These are phyloP conservation scores for Thelonectria olida DNA, from an alignment of 2,329 filamentous ascomycete genomes.

Conservation along the genomic window DNA sequence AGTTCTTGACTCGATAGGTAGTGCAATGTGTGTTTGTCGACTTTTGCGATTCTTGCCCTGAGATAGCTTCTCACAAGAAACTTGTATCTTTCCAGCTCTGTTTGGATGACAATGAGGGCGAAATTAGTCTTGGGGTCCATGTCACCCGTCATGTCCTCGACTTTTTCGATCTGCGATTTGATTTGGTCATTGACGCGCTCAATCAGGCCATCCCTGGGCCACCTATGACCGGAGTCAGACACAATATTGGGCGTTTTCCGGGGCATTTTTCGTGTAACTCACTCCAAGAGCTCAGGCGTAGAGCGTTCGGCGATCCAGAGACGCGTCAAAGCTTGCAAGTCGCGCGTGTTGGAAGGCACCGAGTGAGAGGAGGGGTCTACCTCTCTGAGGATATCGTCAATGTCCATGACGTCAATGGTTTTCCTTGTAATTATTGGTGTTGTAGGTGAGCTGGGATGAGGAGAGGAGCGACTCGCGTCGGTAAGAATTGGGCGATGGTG, in stretches of 20 bases:
- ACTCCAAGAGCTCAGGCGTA: conserved; percentile 88
- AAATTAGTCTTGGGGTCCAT: conserved; percentile 94
- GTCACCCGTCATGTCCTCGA: conserved; percentile 81
- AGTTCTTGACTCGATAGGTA: conserved; percentile 69
- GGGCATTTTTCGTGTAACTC: no score
- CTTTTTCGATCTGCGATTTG: conserved; percentile 73
- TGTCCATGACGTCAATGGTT: conserved; percentile 69
- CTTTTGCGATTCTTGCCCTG: conserved; percentile 87
- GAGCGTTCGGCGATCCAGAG: conserved; percentile 94
- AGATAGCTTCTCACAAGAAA: conserved; percentile 87
- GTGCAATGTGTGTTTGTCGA: conserved; percentile 80
- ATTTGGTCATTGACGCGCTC: conserved; percentile 81
- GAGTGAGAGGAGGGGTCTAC: conserved; percentile 69
- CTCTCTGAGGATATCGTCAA: conserved; percentile 81
- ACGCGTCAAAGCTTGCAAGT: conserved; percentile 89
- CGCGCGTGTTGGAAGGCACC: conserved; percentile 69
- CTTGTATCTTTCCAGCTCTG: conserved; percentile 93
- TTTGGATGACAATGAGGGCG: conserved; percentile 92
- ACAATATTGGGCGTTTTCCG: no score
- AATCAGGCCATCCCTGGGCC: conserved; percentile 77
- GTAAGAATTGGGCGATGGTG: not conserved
- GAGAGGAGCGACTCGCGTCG: not conserved
- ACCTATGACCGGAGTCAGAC: conserved; percentile 52
- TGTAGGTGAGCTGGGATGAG: not conserved
- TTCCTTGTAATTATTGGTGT: not conserved